Evolutionary conservation across 805 yeast species (phyloP).

Genomic region (Lachancea kluyveri): DNA sequence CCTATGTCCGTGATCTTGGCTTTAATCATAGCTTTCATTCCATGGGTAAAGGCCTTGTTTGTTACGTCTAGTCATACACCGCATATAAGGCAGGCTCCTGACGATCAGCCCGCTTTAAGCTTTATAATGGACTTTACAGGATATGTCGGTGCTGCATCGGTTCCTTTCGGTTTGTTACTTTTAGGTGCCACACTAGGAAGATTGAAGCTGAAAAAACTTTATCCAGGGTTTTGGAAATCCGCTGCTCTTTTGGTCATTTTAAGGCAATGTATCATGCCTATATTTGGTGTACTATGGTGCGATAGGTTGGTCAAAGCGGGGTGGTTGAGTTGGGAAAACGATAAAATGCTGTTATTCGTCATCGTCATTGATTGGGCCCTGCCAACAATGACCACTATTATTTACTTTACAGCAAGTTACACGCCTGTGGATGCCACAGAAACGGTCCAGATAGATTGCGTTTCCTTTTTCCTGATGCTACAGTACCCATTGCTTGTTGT

Average conservation of each 20-base stretch:
- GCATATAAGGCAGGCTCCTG: conserved; percentile 72
- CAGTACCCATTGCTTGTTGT: conserved; percentile 68
- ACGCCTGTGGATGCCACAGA: conserved; percentile 55
- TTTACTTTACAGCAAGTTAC: conserved; percentile 82
- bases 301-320: conserved; percentile 60
- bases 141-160: conserved; percentile 83
- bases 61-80: conserved; percentile 40
- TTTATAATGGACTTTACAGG: conserved; percentile 76
- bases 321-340: conserved; percentile 48
- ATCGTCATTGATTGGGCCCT: conserved; percentile 70
- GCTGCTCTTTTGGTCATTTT: conserved; percentile 51
- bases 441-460: conserved; percentile 67
- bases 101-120: conserved; percentile 74
- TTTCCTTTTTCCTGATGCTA: conserved; percentile 66
- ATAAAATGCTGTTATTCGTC: conserved; percentile 60
- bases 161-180: conserved; percentile 79
- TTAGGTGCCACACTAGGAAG: conserved; percentile 89
- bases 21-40: conserved; percentile 70
- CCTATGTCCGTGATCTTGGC: conserved; percentile 64
- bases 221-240: conserved; percentile 61
- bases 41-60: conserved; percentile 78
- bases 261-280: conserved; percentile 68
- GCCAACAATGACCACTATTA: conserved; percentile 85
- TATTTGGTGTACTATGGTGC: conserved; percentile 65
- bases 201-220: conserved; percentile 52